These are phyloP conservation scores for Tulasnella sp. DNA, from an alignment of 768 basidiomycete species.

Conservation along the genomic window DNA sequence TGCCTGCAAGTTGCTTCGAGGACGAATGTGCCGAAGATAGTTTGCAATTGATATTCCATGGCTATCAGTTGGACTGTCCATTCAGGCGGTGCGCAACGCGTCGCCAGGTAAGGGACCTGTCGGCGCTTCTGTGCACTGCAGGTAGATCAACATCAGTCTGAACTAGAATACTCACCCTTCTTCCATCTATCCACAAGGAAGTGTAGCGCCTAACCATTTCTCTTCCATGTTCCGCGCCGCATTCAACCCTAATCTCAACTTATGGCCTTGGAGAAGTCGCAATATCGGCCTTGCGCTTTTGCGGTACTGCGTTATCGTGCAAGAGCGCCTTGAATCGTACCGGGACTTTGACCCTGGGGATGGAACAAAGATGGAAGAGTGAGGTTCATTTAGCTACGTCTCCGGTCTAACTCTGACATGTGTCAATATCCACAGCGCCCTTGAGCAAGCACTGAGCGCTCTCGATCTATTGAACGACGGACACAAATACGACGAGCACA, in stretches of 20 bases:
- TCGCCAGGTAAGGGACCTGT: too few species aligned
- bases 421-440: neutral
- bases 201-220: neutral
- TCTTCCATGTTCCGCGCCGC: neutral
- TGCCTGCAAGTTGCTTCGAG: too few species aligned
- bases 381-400: neutral
- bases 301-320: neutral
- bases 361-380: neutral
- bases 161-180: too few species aligned
- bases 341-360: neutral
- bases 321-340: neutral
- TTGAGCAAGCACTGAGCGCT: neutral
- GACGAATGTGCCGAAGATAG: too few species aligned
- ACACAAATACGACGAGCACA: neutral
- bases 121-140: too few species aligned
- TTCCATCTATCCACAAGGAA: too few species aligned
- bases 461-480: neutral
- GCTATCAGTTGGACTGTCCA: too few species aligned
- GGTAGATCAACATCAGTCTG: too few species aligned
- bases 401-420: neutral
- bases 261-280: neutral
- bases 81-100: too few species aligned
- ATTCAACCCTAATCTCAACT: neutral
- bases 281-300: neutral
- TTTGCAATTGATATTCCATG: too few species aligned